Evolutionary conservation across 164 flowering plant species (phyloP), one percentile per base, ranked within the genome.

Genomic region (Berberis thunbergii): DNA sequence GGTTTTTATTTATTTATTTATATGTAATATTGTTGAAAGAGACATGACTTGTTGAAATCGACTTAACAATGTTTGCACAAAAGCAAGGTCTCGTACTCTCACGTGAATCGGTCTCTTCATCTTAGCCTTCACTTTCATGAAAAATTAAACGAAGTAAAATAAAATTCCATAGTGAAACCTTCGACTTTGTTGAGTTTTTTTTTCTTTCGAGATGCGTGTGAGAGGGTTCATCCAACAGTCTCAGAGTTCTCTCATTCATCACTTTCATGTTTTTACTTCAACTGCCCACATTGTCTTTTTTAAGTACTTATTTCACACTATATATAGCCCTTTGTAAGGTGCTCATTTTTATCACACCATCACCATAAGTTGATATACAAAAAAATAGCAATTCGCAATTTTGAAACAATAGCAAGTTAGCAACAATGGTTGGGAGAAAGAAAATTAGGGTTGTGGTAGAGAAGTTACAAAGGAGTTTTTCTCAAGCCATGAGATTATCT

Each of bases 371-470:
- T 57, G 43, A 11, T 57, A 52, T 10, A 7, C n/a, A 11, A 4
- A 12, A 52, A 0, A 52, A 52, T 10, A 10, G 8, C 2, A 10
- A 50, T 4, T 50, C 3, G 4, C 7, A 48, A 48, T 4, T 11
- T 6, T 48, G n/a, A 10, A 57, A 10, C 9, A 6, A 57, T 57
- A 45, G 54, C 54, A 46, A 62, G 64, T 41, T 56, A 12, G 42
- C 44, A 49, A 40, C 41, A 8, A 57, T n/a, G 2, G 43, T 41
- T 45, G 56, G 54, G 64, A 62, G 64, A 12, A 62, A 62, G 64
- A 62, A 62, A 44, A 62, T 38, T 41, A 11, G 64, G 64, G 12
- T 62, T 13, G 64, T 41, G 5, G 64, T 62, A 4, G 64, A 62
- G 56, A 62, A 62, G 54, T 56, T 62, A 41, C 54, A 49, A 10